These are phyloP conservation scores for Nigrograna mackinnonii DNA, from an alignment of 2,329 filamentous ascomycete genomes.

Conservation along the genomic window DNA sequence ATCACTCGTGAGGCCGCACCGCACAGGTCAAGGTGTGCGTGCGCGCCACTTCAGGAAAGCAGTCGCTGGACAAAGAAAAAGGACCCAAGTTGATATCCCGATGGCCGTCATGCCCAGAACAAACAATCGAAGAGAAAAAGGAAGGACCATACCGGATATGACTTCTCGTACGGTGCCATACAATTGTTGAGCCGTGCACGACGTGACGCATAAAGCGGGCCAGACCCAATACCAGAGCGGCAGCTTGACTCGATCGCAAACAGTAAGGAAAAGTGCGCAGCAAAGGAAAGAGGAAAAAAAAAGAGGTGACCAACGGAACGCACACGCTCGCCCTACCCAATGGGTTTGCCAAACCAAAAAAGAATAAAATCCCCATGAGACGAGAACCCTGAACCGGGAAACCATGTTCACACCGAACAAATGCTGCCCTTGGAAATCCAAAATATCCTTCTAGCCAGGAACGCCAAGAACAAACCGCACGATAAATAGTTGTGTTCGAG, in stretches of 20 bases:
- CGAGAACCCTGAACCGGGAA: too few relatives aligned
- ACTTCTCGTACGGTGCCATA: too few relatives aligned
- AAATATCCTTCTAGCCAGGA: constrained; percentile 9
- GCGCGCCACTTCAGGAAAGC: too few relatives aligned
- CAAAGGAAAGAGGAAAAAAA: too few relatives aligned
- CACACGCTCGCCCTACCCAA: constrained; percentile 3
- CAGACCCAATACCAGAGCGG: background rate
- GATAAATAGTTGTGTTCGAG: constrained; percentile 1
- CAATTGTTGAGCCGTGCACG: too few relatives aligned
- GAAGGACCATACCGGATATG: too few relatives aligned
- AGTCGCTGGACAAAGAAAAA: background rate
- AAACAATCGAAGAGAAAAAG: background rate
- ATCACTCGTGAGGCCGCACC: constrained; percentile 12
- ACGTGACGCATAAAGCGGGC: too few relatives aligned
- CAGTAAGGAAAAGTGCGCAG: constrained; percentile 1
- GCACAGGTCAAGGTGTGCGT: constrained; percentile 4
- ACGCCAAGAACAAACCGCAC: constrained; percentile 6
- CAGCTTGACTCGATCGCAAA: background rate
- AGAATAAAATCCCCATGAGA: too few relatives aligned
- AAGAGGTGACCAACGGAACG: too few relatives aligned
- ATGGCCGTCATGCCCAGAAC: constrained; percentile 7
- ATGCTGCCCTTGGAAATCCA: constrained; percentile 1
- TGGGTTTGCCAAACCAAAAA: background rate
- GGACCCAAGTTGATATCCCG: constrained; percentile 10
- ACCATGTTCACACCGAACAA: constrained; percentile 1